Conservation (phyloP, 352 stramenopile species). For the Thraustochytrium striatum region DNA sequence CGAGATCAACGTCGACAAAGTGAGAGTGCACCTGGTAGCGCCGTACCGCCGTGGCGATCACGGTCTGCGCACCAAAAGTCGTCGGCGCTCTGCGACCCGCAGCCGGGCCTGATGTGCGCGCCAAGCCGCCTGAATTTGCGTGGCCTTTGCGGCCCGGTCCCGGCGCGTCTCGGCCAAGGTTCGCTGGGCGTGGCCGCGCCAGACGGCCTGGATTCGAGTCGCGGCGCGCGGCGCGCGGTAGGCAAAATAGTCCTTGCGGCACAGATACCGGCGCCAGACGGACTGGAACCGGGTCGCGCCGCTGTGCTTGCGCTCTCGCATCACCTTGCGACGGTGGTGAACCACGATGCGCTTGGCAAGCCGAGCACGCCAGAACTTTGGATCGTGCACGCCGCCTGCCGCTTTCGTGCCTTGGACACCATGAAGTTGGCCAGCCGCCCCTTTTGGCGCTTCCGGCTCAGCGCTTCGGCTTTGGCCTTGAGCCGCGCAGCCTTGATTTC, state of each 20-base stretch:
- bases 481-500: neutral
- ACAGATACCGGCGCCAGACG: neutral
- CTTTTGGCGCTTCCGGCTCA: neutral
- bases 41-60: neutral
- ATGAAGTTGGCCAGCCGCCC: slow-evolving; percentile 16
- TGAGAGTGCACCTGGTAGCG: neutral
- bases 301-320: slow-evolving; percentile 12
- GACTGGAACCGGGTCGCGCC: slow-evolving; percentile 8
- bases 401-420: neutral
- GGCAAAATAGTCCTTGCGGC: neutral
- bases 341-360: neutral
- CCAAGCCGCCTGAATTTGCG: neutral
- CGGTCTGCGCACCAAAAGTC: neutral
- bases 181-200: neutral
- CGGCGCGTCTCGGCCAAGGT: neutral
- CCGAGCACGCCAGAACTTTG: slow-evolving; percentile 23
- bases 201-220: slow-evolving; percentile 12
- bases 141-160: neutral
- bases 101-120: neutral
- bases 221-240: neutral
- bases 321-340: neutral
- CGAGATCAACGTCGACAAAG: neutral
- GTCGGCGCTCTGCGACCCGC: neutral
- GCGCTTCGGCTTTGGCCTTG: neutral
- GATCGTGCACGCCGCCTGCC: neutral